Conservation (phyloP, 805 yeast genomes). For the Zygosaccharomyces kombuchaensis region DNA sequence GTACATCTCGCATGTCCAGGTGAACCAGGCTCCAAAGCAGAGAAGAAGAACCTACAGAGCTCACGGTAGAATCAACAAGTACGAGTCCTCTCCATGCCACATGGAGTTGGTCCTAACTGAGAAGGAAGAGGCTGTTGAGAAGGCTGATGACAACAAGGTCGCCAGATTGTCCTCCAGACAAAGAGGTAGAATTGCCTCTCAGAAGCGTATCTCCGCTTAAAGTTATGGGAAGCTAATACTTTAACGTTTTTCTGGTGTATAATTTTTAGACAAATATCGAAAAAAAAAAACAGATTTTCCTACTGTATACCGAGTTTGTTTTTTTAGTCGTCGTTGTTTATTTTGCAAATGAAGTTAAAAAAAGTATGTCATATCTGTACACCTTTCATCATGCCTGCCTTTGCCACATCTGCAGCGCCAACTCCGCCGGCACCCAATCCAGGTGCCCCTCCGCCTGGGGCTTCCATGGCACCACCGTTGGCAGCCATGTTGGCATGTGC, state of each 20-base stretch:
- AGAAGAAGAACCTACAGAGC: slow-evolving; percentile 99
- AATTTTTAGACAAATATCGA: slow-evolving; percentile 3
- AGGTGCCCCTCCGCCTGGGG: not conserved
- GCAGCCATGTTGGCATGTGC: slow-evolving; percentile 5
- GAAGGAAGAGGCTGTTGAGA: slow-evolving; percentile 88
- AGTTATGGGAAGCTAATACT: slow-evolving; percentile 5
- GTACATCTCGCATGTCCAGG: slow-evolving; percentile 97
- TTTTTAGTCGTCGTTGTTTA: not conserved
- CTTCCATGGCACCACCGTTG: slow-evolving; percentile 6
- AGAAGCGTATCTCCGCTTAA: slow-evolving; percentile 78
- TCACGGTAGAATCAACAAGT: slow-evolving; percentile 99
- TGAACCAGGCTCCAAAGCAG: slow-evolving; percentile 99
- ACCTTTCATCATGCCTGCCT: not conserved
- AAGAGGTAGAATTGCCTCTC: slow-evolving; percentile 84
- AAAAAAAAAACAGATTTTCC: slow-evolving; percentile 4
- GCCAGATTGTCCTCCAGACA: slow-evolving; percentile 86
- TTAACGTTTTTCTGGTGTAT: slow-evolving; percentile 8
- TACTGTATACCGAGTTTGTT: not conserved
- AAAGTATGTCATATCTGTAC: slow-evolving; percentile 1
- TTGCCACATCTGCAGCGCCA: slow-evolving; percentile 1
- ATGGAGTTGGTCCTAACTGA: slow-evolving; percentile 96
- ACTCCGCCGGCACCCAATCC: not conserved
- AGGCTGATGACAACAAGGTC: slow-evolving; percentile 69
- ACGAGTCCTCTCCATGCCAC: slow-evolving; percentile 98
- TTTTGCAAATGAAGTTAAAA: not conserved